Percentiles rank a stretch among this genome's conserved stretches.
Evolutionary conservation across 352 stramenopile genomes (phyloP).

Genomic region (Globisporangium barbulae): DNA sequence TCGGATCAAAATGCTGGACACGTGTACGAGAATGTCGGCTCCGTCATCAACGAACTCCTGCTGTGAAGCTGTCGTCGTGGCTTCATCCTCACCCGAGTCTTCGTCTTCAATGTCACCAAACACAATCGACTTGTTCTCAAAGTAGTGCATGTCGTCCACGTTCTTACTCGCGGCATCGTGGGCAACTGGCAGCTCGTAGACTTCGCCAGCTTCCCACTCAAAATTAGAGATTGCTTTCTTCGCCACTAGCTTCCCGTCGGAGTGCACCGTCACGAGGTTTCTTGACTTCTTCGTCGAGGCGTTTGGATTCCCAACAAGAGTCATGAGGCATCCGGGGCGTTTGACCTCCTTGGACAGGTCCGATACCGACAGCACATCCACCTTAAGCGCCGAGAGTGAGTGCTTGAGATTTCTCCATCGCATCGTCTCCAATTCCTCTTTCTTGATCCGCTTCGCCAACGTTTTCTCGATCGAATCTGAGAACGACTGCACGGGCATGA

Average conservation of each 20-base stretch:
- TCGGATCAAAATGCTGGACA: constrained; percentile 44
- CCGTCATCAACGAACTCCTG: constrained; percentile 17
- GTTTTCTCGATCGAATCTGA: constrained; percentile 27
- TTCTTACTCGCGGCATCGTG: constrained; percentile 12
- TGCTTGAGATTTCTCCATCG: constrained; percentile 36
- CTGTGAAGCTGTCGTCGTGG: constrained; percentile 1
- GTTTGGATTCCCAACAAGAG: constrained; percentile 37
- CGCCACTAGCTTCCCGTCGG: constrained; percentile 25
- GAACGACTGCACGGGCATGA: constrained; percentile 52
- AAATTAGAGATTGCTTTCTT: constrained; percentile 12
- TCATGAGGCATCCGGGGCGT: constrained; percentile 38
- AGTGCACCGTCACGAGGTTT: constrained; percentile 15
- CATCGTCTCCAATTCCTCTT: constrained; percentile 12
- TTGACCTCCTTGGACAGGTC: constrained; percentile 31
- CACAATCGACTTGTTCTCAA: constrained; percentile 22
- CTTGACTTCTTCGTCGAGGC: constrained; percentile 2
- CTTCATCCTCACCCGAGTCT: background rate
- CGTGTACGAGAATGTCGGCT: constrained; percentile 29
- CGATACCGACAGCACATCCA: constrained; percentile 47
- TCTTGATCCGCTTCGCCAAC: constrained; percentile 35
- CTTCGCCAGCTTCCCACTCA: constrained; percentile 18
- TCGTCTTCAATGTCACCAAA: constrained; percentile 24
- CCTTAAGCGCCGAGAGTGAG: constrained; percentile 31
- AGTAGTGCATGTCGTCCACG: constrained; percentile 23
- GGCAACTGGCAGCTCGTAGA: constrained; percentile 17